Evolutionary conservation across 2,329 filamentous ascomycete genomes (phyloP).

Genomic region (Colletotrichum liaoningense): DNA sequence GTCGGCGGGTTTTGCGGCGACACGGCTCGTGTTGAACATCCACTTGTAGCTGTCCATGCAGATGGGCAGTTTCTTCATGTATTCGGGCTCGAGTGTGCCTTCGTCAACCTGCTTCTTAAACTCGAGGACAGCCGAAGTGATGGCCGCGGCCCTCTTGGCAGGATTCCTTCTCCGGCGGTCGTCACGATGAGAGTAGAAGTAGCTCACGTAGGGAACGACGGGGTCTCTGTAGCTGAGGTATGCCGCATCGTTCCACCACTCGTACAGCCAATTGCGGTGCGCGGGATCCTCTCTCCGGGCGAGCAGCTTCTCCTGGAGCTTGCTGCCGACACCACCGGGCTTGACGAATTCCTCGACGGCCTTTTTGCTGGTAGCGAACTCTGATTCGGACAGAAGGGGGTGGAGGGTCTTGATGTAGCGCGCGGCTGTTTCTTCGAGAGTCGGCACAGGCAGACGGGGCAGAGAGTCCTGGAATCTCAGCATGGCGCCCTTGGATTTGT

Average conservation of each 20-base stretch:
- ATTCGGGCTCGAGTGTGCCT: conserved; percentile 90
- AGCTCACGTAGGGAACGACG: conserved; percentile 97
- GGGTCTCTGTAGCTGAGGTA: conserved; percentile 96
- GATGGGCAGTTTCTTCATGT: conserved; percentile 97
- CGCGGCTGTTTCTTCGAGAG: conserved; percentile 83
- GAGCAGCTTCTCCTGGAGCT: conserved; percentile 88
- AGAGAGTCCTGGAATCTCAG: conserved; percentile 89
- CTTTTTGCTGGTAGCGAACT: conserved; percentile 80
- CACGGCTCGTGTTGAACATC: conserved; percentile 97
- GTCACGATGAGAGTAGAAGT: conserved; percentile 99
- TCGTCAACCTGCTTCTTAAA: conserved; percentile 94
- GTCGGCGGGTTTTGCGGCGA: conserved; percentile 85
- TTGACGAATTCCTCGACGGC: conserved; percentile 90
- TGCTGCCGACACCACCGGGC: conserved; percentile 84
- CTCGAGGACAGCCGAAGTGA: conserved; percentile 85
- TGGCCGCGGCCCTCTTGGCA: conserved; percentile 90
- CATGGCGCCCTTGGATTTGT: conserved; percentile 82
- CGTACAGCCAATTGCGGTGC: conserved; percentile 91
- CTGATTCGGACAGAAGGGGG: conserved; percentile 75
- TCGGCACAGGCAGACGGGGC: conserved; percentile 81
- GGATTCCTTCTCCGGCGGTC: conserved; percentile 89
- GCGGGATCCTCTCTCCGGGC: conserved; percentile 83
- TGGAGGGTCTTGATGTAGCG: conserved; percentile 85
- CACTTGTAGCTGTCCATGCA: conserved; percentile 99
- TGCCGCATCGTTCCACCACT: conserved; percentile 98